Evolutionary conservation across 2,329 filamentous ascomycete species (phyloP).

Genomic region (Neofusicoccum umdonicola): DNA sequence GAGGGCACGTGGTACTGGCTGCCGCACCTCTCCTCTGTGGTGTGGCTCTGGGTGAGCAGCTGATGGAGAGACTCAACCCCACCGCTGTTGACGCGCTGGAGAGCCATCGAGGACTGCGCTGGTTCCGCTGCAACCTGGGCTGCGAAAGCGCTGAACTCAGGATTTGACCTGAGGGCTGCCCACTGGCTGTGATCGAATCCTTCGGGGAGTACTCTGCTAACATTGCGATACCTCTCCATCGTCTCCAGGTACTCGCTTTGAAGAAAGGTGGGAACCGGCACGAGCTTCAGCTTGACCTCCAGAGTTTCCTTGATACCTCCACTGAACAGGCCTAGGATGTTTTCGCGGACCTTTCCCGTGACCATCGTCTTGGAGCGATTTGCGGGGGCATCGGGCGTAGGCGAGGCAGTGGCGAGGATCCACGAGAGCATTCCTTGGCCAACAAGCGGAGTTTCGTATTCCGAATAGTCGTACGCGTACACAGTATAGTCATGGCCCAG

Average conservation of each 20-base stretch:
- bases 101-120: slow-evolving; percentile 17
- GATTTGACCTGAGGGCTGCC: slow-evolving; percentile 71
- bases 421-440: slow-evolving; percentile 94
- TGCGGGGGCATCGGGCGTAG: slow-evolving; percentile 53
- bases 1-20: slow-evolving; percentile 26
- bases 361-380: slow-evolving; percentile 69
- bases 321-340: slow-evolving; percentile 77
- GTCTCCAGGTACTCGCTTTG: slow-evolving; percentile 61
- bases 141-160: slow-evolving; percentile 31
- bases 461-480: slow-evolving; percentile 95
- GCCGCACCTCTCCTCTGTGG: slow-evolving; percentile 26
- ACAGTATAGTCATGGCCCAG: slow-evolving; percentile 85
- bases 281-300: slow-evolving; percentile 87
- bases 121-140: slow-evolving; percentile 23
- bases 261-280: slow-evolving; percentile 66
- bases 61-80: slow-evolving; percentile 37
- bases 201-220: slow-evolving; percentile 57
- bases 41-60: slow-evolving; percentile 35
- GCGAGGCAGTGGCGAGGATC: slow-evolving; percentile 64
- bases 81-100: slow-evolving; percentile 26
- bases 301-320: slow-evolving; percentile 82
- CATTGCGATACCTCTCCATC: slow-evolving; percentile 59
- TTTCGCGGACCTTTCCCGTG: slow-evolving; percentile 86
- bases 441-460: slow-evolving; percentile 87
- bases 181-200: slow-evolving; percentile 72